Conservation (phyloP, 1,139 yeast genomes). For the Scheffersomyces stambukii region DNA sequence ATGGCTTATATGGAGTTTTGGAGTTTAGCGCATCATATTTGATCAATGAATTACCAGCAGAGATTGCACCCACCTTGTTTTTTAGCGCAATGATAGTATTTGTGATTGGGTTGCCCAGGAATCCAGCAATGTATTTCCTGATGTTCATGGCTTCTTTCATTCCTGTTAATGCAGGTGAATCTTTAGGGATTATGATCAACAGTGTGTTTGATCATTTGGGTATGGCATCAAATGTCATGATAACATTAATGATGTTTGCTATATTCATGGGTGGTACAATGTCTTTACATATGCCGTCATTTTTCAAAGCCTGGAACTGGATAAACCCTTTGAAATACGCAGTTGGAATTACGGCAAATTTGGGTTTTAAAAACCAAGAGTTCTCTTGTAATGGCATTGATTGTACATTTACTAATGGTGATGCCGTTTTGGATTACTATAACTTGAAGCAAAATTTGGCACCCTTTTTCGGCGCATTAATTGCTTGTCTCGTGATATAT, state of each 20-base stretch:
- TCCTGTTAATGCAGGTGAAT: slow-evolving; percentile 67
- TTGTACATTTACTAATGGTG: slow-evolving; percentile 25
- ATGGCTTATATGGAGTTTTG: slow-evolving; percentile 57
- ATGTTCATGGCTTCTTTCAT: slow-evolving; percentile 48
- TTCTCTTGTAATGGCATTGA: slow-evolving; percentile 19
- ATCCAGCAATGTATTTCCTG: slow-evolving; percentile 56
- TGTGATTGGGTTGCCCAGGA: slow-evolving; percentile 62
- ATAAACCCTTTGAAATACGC: slow-evolving; percentile 64
- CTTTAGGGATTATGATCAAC: slow-evolving; percentile 67
- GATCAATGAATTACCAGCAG: slow-evolving; percentile 63
- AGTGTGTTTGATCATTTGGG: slow-evolving; percentile 67
- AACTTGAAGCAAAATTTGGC: slow-evolving; percentile 19
- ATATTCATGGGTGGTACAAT: slow-evolving; percentile 74
- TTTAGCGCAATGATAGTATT: slow-evolving; percentile 57
- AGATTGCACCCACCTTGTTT: slow-evolving; percentile 48
- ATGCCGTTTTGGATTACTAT: slow-evolving; percentile 22
- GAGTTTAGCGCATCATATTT: slow-evolving; percentile 61
- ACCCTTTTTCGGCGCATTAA: slow-evolving; percentile 21
- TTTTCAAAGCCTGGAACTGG: slow-evolving; percentile 62
- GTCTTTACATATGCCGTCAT: slow-evolving; percentile 62
- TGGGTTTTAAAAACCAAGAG: slow-evolving; percentile 23
- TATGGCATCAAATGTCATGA: slow-evolving; percentile 62
- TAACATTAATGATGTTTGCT: slow-evolving; percentile 57
- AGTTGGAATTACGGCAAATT: slow-evolving; percentile 39
- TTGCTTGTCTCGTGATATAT: slow-evolving; percentile 24